A percentile compares a stretch with the other conserved stretches of the same genome.
These are phyloP conservation scores for Lepiota venenata DNA, from an alignment of 768 basidiomycete species.

Conservation along the genomic window DNA sequence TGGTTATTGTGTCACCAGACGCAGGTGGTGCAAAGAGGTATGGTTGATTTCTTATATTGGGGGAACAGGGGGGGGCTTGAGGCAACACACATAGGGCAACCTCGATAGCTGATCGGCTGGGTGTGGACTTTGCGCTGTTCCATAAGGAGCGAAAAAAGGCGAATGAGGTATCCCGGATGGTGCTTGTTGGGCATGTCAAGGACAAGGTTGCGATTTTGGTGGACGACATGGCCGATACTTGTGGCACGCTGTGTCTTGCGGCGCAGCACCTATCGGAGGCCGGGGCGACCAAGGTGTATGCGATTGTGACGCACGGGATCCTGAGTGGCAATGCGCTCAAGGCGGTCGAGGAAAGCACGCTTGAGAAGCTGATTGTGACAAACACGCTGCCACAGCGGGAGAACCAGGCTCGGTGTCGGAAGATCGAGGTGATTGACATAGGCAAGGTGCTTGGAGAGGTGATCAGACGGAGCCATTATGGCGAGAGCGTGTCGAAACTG, in stretches of 20 bases:
- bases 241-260: conserved; percentile 90
- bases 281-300: conserved; percentile 82
- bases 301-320: conserved; percentile 96
- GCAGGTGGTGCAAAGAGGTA: conserved; percentile 98
- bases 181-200: conserved; percentile 90
- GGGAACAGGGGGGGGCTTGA: conserved; percentile 4
- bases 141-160: conserved; percentile 99
- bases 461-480: conserved; percentile 93
- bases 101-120: conserved; percentile 92
- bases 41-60: conserved; percentile 15
- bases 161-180: conserved; percentile 92
- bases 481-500: conserved; percentile 88
- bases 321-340: conserved; percentile 86
- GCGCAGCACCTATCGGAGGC: conserved; percentile 87
- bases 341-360: conserved; percentile 63
- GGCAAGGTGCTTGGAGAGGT: conserved; percentile 95
- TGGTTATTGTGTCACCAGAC: conserved; percentile 97
- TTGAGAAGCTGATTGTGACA: conserved; percentile 96
- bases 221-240: conserved; percentile 99
- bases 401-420: conserved; percentile 67
- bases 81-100: conserved; percentile 66
- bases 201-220: conserved; percentile 93
- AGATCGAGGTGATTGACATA: conserved; percentile 94
- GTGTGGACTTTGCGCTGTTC: conserved; percentile 97
- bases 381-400: conserved; percentile 92